phyloP scores from a whole-genome alignment of 441 rosid genomes.

The Hypseocharis bilobata region DNA sequence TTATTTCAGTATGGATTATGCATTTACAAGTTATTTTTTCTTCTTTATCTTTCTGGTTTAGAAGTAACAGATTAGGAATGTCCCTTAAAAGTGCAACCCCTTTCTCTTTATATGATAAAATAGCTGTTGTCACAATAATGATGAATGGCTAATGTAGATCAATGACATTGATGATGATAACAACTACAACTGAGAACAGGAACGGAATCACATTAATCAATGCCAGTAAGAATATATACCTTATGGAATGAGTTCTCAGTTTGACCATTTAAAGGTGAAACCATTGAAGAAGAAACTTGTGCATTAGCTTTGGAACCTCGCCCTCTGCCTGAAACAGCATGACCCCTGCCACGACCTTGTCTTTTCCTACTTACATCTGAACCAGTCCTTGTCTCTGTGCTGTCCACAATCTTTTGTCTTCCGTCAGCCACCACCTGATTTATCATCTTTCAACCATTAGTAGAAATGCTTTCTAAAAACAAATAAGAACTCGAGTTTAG shows the following conservation, averaged over 20 bases:
- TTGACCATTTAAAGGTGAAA: slow-evolving; percentile 47
- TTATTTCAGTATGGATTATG: not conserved
- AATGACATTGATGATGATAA: not conserved
- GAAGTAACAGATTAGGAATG: not conserved
- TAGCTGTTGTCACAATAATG: not conserved
- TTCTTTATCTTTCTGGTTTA: not conserved
- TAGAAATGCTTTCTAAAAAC: not conserved
- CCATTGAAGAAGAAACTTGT: slow-evolving; percentile 38
- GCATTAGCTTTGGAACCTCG: slow-evolving; percentile 70
- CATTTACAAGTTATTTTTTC: not conserved
- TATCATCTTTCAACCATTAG: slow-evolving; percentile 24
- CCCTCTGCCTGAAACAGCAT: slow-evolving; percentile 61
- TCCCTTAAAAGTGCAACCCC: not conserved
- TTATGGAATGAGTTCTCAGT: slow-evolving; percentile 48
- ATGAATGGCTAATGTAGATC: not conserved
- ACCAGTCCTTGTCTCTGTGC: slow-evolving; percentile 41
- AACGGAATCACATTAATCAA: slow-evolving; percentile 2
- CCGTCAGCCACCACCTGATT: slow-evolving; percentile 49
- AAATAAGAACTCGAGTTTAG: not conserved
- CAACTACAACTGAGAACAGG: not conserved
- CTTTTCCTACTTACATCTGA: slow-evolving; percentile 58
- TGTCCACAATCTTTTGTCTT: slow-evolving; percentile 50
- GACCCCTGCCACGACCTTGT: slow-evolving; percentile 75
- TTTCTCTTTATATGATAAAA: not conserved
- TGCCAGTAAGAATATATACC: slow-evolving; percentile 35